Evolutionary conservation across 2,329 filamentous ascomycete species (phyloP).

Genomic region (Periconia digitata): DNA sequence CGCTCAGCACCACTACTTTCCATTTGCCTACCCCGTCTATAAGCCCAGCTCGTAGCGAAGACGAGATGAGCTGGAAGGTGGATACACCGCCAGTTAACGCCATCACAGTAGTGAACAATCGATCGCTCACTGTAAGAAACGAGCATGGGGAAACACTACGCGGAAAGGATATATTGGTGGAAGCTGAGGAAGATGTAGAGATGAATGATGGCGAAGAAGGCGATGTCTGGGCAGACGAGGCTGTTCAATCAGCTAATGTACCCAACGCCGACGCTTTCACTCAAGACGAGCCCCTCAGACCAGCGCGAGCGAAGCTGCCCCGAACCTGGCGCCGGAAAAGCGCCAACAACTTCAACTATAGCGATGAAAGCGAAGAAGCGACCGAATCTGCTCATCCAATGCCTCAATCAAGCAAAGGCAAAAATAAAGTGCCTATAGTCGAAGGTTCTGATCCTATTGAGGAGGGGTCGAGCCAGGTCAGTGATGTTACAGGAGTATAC

Average conservation of each 20-base stretch:
- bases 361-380: constrained; percentile 38
- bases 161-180: constrained; percentile 2
- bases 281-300: constrained; percentile 29
- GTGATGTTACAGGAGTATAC: constrained; percentile 42
- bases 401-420: constrained; percentile 16
- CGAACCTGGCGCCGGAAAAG: constrained; percentile 47
- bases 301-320: constrained; percentile 44
- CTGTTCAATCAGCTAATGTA: constrained; percentile 22
- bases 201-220: constrained; percentile 33
- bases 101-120: constrained; percentile 2
- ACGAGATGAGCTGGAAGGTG: constrained; percentile 37
- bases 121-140: constrained; percentile 10
- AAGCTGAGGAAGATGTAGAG: constrained; percentile 2
- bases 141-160: constrained; percentile 8
- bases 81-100: constrained; percentile 19
- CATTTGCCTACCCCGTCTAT: constrained; percentile 32
- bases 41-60: constrained; percentile 30
- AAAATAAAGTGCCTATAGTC: constrained; percentile 12
- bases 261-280: constrained; percentile 39
- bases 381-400: constrained; percentile 10
- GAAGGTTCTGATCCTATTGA: constrained; percentile 15
- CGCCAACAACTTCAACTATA: constrained; percentile 40
- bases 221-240: constrained; percentile 54
- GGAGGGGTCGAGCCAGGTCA: constrained; percentile 27
- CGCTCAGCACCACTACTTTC: constrained; percentile 14